Evolutionary conservation across 2,329 filamentous ascomycete genomes (phyloP).

Genomic region (Colletotrichum limetticola): DNA sequence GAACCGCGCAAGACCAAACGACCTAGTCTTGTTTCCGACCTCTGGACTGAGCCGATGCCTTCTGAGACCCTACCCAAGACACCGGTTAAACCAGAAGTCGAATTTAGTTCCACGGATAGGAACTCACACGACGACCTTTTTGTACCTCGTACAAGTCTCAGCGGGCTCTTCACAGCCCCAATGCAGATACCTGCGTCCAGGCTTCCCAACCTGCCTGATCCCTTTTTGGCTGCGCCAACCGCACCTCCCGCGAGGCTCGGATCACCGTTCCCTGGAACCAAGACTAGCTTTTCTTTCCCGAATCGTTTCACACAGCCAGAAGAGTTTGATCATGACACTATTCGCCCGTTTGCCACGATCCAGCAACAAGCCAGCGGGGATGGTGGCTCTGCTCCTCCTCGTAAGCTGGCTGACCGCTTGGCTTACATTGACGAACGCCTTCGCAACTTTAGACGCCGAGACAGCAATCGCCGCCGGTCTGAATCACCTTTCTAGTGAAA

Average conservation of each 20-base stretch:
- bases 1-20: slow-evolving; percentile 62
- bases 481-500: slow-evolving; percentile 58
- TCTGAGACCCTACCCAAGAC: slow-evolving; percentile 38
- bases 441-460: slow-evolving; percentile 62
- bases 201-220: background rate
- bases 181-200: slow-evolving; percentile 19
- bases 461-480: slow-evolving; percentile 54
- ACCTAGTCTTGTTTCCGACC: slow-evolving; percentile 64
- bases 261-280: slow-evolving; percentile 65
- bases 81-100: slow-evolving; percentile 38
- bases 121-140: slow-evolving; percentile 50
- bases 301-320: slow-evolving; percentile 62
- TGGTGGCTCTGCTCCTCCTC: slow-evolving; percentile 47
- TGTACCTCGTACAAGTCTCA: slow-evolving; percentile 54
- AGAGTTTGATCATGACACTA: slow-evolving; percentile 55
- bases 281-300: slow-evolving; percentile 69
- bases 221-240: slow-evolving; percentile 41
- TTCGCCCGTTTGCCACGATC: slow-evolving; percentile 67
- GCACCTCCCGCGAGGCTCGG: slow-evolving; percentile 62
- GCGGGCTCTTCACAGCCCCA: slow-evolving; percentile 48
- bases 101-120: slow-evolving; percentile 48
- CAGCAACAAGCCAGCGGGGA: slow-evolving; percentile 56
- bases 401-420: slow-evolving; percentile 61
- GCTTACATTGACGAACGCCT: slow-evolving; percentile 70
- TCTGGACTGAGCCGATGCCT: slow-evolving; percentile 60